Conservation (phyloP, 1,284 basidiomycete species). For the Moniliella sp. region DNA sequence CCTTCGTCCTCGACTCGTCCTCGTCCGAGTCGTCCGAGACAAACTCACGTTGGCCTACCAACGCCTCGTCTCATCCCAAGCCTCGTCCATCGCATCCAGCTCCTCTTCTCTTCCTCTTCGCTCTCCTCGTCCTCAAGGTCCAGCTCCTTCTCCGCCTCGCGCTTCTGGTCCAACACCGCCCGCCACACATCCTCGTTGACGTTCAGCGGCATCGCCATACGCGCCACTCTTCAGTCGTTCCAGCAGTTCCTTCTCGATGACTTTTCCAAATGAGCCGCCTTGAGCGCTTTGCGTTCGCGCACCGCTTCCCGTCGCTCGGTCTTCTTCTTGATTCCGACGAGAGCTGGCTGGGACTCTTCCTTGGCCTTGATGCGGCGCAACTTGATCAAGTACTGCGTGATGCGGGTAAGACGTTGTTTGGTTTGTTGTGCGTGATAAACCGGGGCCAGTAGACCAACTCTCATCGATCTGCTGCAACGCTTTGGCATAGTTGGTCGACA, state of each 20-base stretch:
- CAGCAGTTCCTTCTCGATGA: constrained; percentile 89
- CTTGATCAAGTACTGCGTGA: constrained; percentile 96
- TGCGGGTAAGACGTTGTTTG: constrained; percentile 95
- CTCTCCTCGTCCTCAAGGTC: constrained; percentile 23
- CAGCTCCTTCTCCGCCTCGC: constrained; percentile 6
- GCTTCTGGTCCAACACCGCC: constrained; percentile 31
- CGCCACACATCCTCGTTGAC: constrained; percentile 95
- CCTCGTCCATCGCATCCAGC: constrained; percentile 19
- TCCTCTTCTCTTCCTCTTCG: constrained; percentile 21
- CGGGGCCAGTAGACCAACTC: constrained; percentile 94
- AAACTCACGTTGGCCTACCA: constrained; percentile 21
- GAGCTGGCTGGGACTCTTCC: constrained; percentile 58
- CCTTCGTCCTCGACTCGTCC: no score
- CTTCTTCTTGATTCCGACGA: constrained; percentile 91
- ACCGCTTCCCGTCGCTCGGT: constrained; percentile 78
- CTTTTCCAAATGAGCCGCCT: constrained; percentile 60
- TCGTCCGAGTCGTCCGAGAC: constrained; percentile 15
- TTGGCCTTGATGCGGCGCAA: constrained; percentile 73
- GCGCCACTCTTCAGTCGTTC: constrained; percentile 85
- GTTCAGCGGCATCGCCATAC: constrained; percentile 90
- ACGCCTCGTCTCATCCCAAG: constrained; percentile 8
- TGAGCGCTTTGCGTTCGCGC: constrained; percentile 81
- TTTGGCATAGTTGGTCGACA: constrained; percentile 81
- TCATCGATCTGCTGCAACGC: constrained; percentile 61
- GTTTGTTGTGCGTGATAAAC: constrained; percentile 94